Evolutionary conservation across 2,329 filamentous ascomycete genomes (phyloP).

Genomic region (Pezicula radicicola): DNA sequence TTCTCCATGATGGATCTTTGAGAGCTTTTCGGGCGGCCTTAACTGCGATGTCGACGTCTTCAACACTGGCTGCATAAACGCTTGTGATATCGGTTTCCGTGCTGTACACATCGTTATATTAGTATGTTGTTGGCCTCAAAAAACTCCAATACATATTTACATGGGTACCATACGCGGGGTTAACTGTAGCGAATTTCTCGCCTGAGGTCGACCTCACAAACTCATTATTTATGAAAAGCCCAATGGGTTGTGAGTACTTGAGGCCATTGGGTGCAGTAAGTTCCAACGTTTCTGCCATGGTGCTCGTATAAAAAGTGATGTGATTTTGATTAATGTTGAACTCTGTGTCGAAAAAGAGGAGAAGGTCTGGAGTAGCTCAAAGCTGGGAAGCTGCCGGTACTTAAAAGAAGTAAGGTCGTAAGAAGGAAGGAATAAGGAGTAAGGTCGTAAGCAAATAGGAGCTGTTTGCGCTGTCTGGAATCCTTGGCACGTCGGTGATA

Average conservation of each 20-base stretch:
- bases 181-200: constrained; percentile 60
- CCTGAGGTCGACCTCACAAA: constrained; percentile 63
- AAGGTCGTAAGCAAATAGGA: too few relatives aligned
- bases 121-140: not conserved
- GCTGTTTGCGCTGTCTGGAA: too few relatives aligned
- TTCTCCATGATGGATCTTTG: constrained; percentile 58
- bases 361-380: too few relatives aligned
- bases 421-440: too few relatives aligned
- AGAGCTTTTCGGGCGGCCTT: constrained; percentile 57
- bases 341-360: too few relatives aligned
- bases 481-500: too few relatives aligned
- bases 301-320: too few relatives aligned
- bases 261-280: constrained; percentile 70
- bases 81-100: constrained; percentile 64
- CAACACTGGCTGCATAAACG: constrained; percentile 61
- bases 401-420: too few relatives aligned
- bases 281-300: constrained; percentile 29
- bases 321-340: too few relatives aligned
- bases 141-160: not conserved
- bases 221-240: constrained; percentile 77
- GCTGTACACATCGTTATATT: constrained; percentile 26
- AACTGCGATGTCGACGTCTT: constrained; percentile 67
- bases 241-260: constrained; percentile 65
- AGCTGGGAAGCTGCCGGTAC: too few relatives aligned
- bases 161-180: constrained; percentile 53